Evolutionary conservation across 192 early-diverging fungal species (phyloP), one percentile per base, ranked within the genome.

Genomic region (Coemansia javaensis): DNA sequence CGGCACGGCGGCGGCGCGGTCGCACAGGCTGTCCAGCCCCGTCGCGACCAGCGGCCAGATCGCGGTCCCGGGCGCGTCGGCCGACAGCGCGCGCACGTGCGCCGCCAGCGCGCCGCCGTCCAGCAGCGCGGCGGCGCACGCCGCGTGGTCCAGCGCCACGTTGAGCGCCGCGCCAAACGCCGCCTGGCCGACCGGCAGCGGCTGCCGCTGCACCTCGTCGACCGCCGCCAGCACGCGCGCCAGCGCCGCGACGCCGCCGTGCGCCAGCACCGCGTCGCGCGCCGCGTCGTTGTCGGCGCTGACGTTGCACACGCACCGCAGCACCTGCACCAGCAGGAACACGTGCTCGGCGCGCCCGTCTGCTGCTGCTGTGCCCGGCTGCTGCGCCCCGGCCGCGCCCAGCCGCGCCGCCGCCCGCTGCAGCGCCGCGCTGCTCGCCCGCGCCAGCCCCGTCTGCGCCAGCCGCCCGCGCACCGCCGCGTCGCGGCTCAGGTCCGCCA

Each of bases 261-360:
- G 10, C 3, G 17, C 24, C 39, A 56, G 36, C 7, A 70, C 22
- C 40, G 58, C 17, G 13, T 39, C 39, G 5, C 66, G 44, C 3
- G 33, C 55, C 12, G 8, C 51, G 14, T 63, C 51, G 45, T 62
- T 67, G 50, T 74, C 71, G 0, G 71, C 71, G 32, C 59, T 39
- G 27, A 53, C 22, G 48, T 74, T 74, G 59, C 64, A 66, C 17
- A 74, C 59, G 44, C 63, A 62, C 13, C 71, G 63, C 11, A 74
- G 59, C 15, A 60, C 18, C 36, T 72, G 68, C 1, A 56, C 53
- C 7, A 72, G 38, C 23, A 65, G 23, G 14, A 71, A 55, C 42
- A 71, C 43, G 3, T 31, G 39, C 39, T 71, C 67, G 4, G 67
- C 67, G 1, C 47, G 50, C 50, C 35, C 27, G 4, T 44, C 39